Evolutionary conservation across 495 filamentous ascomycete genomes (phyloP).

Genomic region (Penicillium antarcticum): DNA sequence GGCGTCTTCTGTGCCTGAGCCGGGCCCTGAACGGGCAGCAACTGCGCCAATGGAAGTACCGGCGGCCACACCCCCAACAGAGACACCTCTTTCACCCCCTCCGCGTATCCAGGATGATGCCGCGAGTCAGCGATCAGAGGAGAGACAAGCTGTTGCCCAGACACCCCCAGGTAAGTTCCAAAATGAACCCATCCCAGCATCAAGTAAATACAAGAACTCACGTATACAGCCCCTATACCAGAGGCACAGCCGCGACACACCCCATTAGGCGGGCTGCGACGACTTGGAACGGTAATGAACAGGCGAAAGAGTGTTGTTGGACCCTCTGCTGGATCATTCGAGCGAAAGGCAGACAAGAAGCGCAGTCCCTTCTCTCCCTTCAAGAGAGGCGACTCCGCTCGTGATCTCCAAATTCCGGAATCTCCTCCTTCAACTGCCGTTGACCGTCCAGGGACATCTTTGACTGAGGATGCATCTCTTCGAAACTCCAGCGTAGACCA

Average conservation of each 20-base stretch:
- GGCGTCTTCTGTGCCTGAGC: conserved; percentile 6
- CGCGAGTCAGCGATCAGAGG: conserved; percentile 57
- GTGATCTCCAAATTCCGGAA: conserved; percentile 42
- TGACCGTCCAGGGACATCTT: conserved; percentile 38
- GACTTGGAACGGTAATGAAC: conserved; percentile 78
- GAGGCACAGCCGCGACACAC: conserved; percentile 36
- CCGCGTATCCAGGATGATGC: conserved; percentile 51
- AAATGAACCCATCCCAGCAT: not conserved
- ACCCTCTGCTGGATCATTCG: conserved; percentile 31
- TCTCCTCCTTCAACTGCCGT: conserved; percentile 26
- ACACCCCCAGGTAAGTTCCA: conserved; percentile 42
- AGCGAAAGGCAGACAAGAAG: conserved; percentile 47
- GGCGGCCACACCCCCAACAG: conserved; percentile 9
- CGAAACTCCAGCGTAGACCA: conserved; percentile 32
- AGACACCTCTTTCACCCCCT: conserved; percentile 35
- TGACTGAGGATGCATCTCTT: conserved; percentile 31
- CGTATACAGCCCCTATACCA: conserved; percentile 17
- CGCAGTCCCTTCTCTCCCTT: conserved; percentile 51
- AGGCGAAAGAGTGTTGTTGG: conserved; percentile 50
- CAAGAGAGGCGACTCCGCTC: conserved; percentile 41
- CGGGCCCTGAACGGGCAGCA: conserved; percentile 1
- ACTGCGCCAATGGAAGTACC: conserved; percentile 17
- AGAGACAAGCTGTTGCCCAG: conserved; percentile 31
- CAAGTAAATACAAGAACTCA: not conserved
- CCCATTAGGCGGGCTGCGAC: conserved; percentile 54